phyloP scores from a whole-genome alignment of 2,329 filamentous ascomycete species.

The Stagonosporopsis chrysanthemi region DNA sequence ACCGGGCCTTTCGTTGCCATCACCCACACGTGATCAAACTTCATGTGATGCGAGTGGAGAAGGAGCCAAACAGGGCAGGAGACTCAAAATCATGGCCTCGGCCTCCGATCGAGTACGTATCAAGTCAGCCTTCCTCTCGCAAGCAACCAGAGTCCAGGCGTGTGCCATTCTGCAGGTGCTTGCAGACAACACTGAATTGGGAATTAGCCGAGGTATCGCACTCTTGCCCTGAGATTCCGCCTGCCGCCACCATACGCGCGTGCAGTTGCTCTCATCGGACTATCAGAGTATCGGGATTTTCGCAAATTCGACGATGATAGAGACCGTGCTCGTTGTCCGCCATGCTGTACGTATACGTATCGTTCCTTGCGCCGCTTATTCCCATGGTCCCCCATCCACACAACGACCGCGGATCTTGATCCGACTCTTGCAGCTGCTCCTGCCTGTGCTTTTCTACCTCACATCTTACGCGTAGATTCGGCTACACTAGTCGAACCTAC shows the following conservation, averaged over 20 bases:
- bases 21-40: background rate
- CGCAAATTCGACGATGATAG: conserved; percentile 45
- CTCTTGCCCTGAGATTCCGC: background rate
- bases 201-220: conserved; percentile 20
- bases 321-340: conserved; percentile 59
- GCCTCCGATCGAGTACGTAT: background rate
- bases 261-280: conserved; percentile 1
- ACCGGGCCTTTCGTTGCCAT: background rate
- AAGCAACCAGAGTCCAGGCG: background rate
- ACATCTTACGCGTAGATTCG: conserved; percentile 9
- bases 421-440: conserved; percentile 12
- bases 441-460: conserved; percentile 21
- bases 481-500: conserved; percentile 15
- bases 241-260: conserved; percentile 5
- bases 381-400: conserved; percentile 19
- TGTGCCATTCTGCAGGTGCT: background rate
- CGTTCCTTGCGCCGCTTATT: conserved; percentile 13
- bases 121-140: background rate
- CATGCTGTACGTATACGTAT: conserved; percentile 57
- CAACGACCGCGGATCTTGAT: conserved; percentile 15
- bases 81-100: background rate
- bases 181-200: background rate
- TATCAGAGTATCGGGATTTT: background rate
- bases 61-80: background rate
- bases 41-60: background rate